Evolutionary conservation across 768 basidiomycete genomes (phyloP).

Genomic region (Stropharia rugosoannulata): DNA sequence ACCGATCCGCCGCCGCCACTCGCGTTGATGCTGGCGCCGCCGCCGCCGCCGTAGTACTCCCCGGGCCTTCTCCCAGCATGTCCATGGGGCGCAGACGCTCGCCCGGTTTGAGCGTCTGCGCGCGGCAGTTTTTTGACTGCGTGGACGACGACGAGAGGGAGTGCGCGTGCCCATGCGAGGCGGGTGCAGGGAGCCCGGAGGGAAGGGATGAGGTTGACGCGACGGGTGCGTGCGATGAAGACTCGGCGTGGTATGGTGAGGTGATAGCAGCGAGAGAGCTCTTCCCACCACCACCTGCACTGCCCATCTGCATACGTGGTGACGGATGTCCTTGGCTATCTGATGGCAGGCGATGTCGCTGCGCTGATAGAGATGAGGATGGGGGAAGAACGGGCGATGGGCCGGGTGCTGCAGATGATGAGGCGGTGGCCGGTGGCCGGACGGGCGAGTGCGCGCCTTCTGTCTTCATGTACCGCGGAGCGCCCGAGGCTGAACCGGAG

Average conservation of each 20-base stretch:
- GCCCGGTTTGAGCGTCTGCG: slow-evolving; percentile 80
- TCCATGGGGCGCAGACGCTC: slow-evolving; percentile 68
- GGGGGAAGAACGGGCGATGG: slow-evolving; percentile 15
- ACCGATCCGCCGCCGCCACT: not conserved
- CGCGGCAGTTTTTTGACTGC: slow-evolving; percentile 72
- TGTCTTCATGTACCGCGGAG: slow-evolving; percentile 18
- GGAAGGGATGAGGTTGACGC: not conserved
- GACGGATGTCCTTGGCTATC: no score
- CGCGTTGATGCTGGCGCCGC: not conserved
- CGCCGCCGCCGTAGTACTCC: slow-evolving; percentile 22
- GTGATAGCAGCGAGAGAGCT: slow-evolving; percentile 36
- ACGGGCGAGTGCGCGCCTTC: slow-evolving; percentile 19
- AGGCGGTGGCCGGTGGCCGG: slow-evolving; percentile 1
- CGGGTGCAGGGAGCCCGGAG: not conserved
- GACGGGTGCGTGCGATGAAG: not conserved
- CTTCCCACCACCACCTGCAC: not conserved
- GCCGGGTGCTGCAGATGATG: not conserved
- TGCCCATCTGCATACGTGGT: no score
- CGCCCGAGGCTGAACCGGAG: slow-evolving; percentile 18
- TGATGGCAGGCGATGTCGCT: not conserved
- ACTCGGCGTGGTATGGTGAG: slow-evolving; percentile 33
- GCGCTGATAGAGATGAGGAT: not conserved
- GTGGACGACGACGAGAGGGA: not conserved
- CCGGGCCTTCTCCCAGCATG: slow-evolving; percentile 35
- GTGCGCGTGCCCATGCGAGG: not conserved